Evolutionary conservation across 2,329 filamentous ascomycete genomes (phyloP).

Genomic region (Aspergillus neotritici): DNA sequence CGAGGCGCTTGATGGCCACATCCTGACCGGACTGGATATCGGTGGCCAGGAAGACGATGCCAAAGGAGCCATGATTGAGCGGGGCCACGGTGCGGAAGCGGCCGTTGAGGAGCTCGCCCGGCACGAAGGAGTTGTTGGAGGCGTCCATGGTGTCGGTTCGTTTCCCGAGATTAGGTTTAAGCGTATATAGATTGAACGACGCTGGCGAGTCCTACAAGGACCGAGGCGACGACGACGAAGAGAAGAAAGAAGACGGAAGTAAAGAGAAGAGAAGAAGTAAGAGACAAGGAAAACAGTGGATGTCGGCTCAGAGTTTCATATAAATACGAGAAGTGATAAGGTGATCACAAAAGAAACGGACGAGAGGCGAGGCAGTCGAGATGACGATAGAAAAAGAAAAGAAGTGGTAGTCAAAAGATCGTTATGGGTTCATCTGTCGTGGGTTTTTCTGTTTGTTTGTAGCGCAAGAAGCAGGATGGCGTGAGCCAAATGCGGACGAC

Average conservation of each 20-base stretch:
- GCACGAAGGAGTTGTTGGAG: conserved; percentile 32
- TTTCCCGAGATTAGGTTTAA: too few species aligned
- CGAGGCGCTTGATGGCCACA: conserved; percentile 94
- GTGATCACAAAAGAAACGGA: conserved; percentile 22
- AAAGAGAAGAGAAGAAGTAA: conserved; percentile 19
- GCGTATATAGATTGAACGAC: too few species aligned
- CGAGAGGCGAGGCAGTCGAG: conserved; percentile 21
- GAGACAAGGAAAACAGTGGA: conserved; percentile 16
- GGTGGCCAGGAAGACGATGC: conserved; percentile 92
- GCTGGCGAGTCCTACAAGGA: conserved; percentile 19
- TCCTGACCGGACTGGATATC: conserved; percentile 69
- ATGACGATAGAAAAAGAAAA: conserved; percentile 26
- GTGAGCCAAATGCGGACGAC: conserved; percentile 13
- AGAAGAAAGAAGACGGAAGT: conserved; percentile 21
- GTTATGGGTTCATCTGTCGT: conserved; percentile 38
- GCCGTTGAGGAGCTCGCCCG: conserved; percentile 46
- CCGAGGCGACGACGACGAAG: conserved; percentile 19
- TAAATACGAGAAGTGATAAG: conserved; percentile 22
- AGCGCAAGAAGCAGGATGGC: conserved; percentile 20
- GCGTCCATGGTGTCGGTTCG: conserved; percentile 28
- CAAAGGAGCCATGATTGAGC: conserved; percentile 97
- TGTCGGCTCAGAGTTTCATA: conserved; percentile 24
- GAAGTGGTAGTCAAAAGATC: conserved; percentile 24
- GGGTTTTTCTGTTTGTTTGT: conserved; percentile 19
- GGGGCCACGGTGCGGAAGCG: conserved; percentile 88